Evolutionary conservation across 768 basidiomycete species (phyloP), one percentile per base, ranked within the genome.

Genomic region (Leccinum variicolor): DNA sequence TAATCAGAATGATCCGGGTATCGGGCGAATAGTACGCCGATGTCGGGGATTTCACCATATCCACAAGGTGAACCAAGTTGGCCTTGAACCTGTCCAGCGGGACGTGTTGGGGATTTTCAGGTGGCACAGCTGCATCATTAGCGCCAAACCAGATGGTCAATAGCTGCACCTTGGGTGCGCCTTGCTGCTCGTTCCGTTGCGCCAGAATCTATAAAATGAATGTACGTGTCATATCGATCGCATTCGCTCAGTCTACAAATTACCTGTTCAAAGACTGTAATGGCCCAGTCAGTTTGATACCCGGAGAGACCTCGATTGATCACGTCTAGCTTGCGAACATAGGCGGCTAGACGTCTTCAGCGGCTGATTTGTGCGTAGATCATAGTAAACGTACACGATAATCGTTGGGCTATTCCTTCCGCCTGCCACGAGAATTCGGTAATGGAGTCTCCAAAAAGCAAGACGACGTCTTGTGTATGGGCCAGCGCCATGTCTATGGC

Each of bases 101-200:
- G 46, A 95, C 89, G 67, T 93, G 88, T 66, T 96, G 94, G 14
- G 77, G 73, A n/a, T 80, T 84, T 0, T 81, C 81, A 28, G 74
- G 70, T 51, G 90, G 76, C 62, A 82, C 84, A 6, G 19, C 11
- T 19, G 94, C 84, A 69, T 98, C 94, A 73, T 98, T 98, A 15
- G 87, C 86, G 50, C 94, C 94, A 59, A 91, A 90, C 92, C 92
- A 97, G 66, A 96, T 84, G 6, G 84, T 84, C 58, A 95, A 76
- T n/a, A 95, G 71, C 43, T 82, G 83, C 36, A 94, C 78, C 47
- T 78, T 82, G 11, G 89, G 86, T 34, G 76, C 75, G 52, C 79
- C 72, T 19, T 69, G 64, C 54, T 75, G 78, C 56, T 80, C 79
- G 7, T 76, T 64, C 61, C 73, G 77, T 58, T 78, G 82, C 14